Evolutionary conservation across 2,329 filamentous ascomycete genomes (phyloP).

Genomic region (Penicillium decumbens): DNA sequence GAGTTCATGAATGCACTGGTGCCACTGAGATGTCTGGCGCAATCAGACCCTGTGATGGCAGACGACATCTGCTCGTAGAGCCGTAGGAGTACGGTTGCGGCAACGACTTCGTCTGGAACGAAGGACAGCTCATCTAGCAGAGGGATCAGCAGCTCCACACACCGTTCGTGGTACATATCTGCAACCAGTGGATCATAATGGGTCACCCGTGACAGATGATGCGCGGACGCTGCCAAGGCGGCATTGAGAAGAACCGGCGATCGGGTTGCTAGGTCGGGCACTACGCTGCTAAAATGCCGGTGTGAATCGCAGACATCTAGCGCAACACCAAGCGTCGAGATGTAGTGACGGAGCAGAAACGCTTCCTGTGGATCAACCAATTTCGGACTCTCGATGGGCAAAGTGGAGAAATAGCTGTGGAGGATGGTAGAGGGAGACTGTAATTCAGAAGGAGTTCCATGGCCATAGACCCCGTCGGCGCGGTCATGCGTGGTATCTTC

Average conservation of each 20-base stretch:
- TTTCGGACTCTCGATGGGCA: background rate
- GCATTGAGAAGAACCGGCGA: background rate
- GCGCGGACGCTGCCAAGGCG: background rate
- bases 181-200: background rate
- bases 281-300: background rate
- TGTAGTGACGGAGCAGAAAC: background rate
- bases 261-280: background rate
- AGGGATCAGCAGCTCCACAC: background rate
- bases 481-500: background rate
- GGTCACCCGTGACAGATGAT: background rate
- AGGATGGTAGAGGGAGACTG: background rate
- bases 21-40: background rate
- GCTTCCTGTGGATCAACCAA: background rate
- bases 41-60: background rate
- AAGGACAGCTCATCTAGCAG: background rate
- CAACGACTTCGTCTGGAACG: background rate
- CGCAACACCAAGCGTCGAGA: background rate
- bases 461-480: background rate
- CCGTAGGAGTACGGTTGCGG: background rate
- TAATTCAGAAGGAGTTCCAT: background rate
- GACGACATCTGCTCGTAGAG: background rate
- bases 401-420: background rate
- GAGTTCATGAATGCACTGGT: background rate
- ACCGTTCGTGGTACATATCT: background rate
- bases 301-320: background rate